phyloP scores from a whole-genome alignment of 1,139 yeast species.

The Trichomonascaceae sp. region DNA sequence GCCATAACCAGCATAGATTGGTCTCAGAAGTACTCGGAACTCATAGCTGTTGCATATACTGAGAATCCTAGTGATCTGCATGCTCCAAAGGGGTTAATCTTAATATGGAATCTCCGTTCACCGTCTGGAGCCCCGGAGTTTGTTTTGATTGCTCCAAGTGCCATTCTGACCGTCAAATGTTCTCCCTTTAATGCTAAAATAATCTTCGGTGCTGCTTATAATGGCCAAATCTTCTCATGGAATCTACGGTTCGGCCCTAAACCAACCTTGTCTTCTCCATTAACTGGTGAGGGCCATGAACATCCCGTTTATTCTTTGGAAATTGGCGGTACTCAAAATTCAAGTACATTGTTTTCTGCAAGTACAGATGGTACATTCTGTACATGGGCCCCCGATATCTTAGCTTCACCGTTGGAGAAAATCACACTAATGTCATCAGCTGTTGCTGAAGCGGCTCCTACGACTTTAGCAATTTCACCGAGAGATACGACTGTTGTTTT shows the following conservation, averaged over 20 bases:
- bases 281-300: constrained; percentile 36
- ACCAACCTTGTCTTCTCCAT: constrained; percentile 33
- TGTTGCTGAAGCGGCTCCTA: constrained; percentile 33
- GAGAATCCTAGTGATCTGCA: constrained; percentile 22
- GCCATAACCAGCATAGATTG: constrained; percentile 39
- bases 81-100: constrained; percentile 32
- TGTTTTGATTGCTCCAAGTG: constrained; percentile 43
- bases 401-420: constrained; percentile 37
- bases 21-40: constrained; percentile 40
- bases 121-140: constrained; percentile 39
- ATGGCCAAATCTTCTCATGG: constrained; percentile 46
- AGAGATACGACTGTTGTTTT: constrained; percentile 37
- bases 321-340: constrained; percentile 33
- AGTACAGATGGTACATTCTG: constrained; percentile 45
- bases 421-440: constrained; percentile 28
- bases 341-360: constrained; percentile 35
- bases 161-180: constrained; percentile 37
- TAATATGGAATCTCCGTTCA: constrained; percentile 38
- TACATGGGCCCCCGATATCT: constrained; percentile 43
- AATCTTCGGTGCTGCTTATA: constrained; percentile 42
- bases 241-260: constrained; percentile 33
- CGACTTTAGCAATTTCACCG: constrained; percentile 30
- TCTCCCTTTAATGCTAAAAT: constrained; percentile 35
- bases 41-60: constrained; percentile 37
- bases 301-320: constrained; percentile 39